Evolutionary conservation across 768 basidiomycete genomes (phyloP).

Genomic region (Rhodosporidiobolus odoratus): DNA sequence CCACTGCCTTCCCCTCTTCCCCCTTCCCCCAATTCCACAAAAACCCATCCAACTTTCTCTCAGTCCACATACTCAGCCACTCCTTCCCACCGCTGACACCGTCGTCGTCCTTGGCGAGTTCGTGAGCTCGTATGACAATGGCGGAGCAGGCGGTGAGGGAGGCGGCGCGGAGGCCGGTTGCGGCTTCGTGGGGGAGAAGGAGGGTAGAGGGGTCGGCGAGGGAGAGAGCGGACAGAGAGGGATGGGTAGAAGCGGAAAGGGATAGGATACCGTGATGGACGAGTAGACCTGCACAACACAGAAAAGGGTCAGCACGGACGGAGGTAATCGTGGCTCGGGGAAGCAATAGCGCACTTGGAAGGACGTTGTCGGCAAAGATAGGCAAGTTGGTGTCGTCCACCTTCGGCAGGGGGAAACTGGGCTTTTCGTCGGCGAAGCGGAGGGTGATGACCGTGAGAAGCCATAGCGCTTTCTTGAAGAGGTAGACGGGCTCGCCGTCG

Average conservation of each 20-base stretch:
- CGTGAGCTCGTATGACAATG: slow-evolving; percentile 3
- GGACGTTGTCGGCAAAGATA: slow-evolving; percentile 48
- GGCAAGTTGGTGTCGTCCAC: slow-evolving; percentile 10
- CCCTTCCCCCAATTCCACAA: slow-evolving; percentile 14
- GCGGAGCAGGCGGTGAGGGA: background rate
- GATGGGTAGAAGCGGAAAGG: slow-evolving; percentile 2
- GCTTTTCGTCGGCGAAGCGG: slow-evolving; percentile 59
- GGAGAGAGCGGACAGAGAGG: slow-evolving; percentile 8
- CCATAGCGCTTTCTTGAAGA: slow-evolving; percentile 85
- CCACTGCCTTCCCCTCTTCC: slow-evolving; percentile 1
- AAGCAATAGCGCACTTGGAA: slow-evolving; percentile 52
- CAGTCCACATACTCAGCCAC: too few relatives aligned
- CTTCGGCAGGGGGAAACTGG: slow-evolving; percentile 58
- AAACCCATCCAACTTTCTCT: slow-evolving; percentile 16
- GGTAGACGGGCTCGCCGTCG: slow-evolving; percentile 52
- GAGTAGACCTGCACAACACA: slow-evolving; percentile 51
- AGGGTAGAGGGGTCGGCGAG: background rate
- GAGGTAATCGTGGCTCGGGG: background rate
- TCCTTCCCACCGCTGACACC: too few relatives aligned
- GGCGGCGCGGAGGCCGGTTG: slow-evolving; percentile 20
- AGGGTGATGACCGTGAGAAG: slow-evolving; percentile 64
- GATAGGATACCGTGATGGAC: slow-evolving; percentile 11
- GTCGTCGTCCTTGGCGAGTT: background rate
- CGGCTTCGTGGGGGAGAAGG: background rate
- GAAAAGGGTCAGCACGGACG: slow-evolving; percentile 41